Conservation (phyloP, 306 rosid genomes). For the Alnus glutinosa region DNA sequence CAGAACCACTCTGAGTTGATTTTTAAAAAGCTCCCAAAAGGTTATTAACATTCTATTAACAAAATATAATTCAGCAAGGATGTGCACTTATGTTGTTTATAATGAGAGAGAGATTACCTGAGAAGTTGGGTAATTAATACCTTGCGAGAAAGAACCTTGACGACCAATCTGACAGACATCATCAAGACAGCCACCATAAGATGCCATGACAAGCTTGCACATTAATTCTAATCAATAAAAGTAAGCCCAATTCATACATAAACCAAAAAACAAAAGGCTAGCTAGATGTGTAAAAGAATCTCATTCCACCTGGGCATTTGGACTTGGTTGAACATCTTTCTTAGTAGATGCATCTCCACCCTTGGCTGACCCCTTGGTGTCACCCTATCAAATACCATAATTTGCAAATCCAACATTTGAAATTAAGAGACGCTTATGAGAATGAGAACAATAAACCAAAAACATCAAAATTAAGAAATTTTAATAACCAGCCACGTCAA, state of each 20-base stretch:
- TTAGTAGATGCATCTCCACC: slow-evolving; percentile 79
- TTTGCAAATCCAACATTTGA: slow-evolving; percentile 17
- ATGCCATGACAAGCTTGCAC: slow-evolving; percentile 9
- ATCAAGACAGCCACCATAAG: slow-evolving; percentile 21
- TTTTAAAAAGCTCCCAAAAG: too few relatives aligned
- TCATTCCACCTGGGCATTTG: slow-evolving; percentile 66
- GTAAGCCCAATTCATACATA: background rate
- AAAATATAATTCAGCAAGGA: background rate
- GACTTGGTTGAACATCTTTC: slow-evolving; percentile 68
- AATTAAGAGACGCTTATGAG: background rate
- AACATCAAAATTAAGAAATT: slow-evolving; percentile 4
- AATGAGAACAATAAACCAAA: background rate
- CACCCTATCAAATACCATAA: slow-evolving; percentile 62
- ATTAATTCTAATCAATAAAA: slow-evolving; percentile 3
- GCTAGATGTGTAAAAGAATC: background rate
- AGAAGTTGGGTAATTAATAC: slow-evolving; percentile 64
- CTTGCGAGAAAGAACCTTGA: slow-evolving; percentile 83
- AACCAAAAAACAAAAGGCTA: background rate
- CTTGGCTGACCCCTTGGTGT: slow-evolving; percentile 85
- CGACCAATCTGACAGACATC: slow-evolving; percentile 52
- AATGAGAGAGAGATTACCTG: slow-evolving; percentile 51
- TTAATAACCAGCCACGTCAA: background rate
- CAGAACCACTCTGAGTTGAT: too few relatives aligned
- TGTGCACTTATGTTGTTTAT: background rate
- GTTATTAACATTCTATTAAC: too few relatives aligned